Evolutionary conservation across 768 basidiomycete species (phyloP).

Genomic region (Botryobasidium botryosum): DNA sequence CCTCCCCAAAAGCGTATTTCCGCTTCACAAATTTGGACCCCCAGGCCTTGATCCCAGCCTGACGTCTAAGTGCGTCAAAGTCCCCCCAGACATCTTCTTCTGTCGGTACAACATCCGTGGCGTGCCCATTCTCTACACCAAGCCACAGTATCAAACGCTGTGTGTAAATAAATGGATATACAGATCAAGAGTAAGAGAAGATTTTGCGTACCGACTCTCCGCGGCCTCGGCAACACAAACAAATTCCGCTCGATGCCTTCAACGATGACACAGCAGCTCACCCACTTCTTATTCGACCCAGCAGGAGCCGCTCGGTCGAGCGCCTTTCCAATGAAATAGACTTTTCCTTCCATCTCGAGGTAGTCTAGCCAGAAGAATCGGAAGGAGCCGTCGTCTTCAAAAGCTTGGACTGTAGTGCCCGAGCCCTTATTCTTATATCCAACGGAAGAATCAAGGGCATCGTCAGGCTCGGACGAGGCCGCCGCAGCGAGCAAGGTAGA

Average conservation of each 20-base stretch:
- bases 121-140: constrained; percentile 31
- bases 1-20: constrained; percentile 83
- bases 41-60: constrained; percentile 58
- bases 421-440: constrained; percentile 3
- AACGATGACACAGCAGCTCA: constrained; percentile 77
- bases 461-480: constrained; percentile 1
- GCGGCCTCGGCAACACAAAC: constrained; percentile 67
- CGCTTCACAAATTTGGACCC: constrained; percentile 72
- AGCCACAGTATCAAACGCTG: background rate
- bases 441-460: constrained; percentile 5
- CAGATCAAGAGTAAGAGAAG: background rate
- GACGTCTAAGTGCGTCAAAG: constrained; percentile 61
- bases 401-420: constrained; percentile 30
- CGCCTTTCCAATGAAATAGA: constrained; percentile 85
- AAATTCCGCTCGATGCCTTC: constrained; percentile 79
- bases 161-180: background rate
- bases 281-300: constrained; percentile 29
- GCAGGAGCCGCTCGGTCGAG: constrained; percentile 50
- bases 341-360: constrained; percentile 65
- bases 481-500: constrained; percentile 37
- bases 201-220: constrained; percentile 35
- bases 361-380: constrained; percentile 96
- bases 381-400: constrained; percentile 72
- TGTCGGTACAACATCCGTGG: constrained; percentile 61
- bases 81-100: constrained; percentile 61